A percentile compares a stretch with the other conserved stretches of the same genome.
These are phyloP conservation scores for Hamamelis virginiana DNA, from an alignment of 164 flowering plant species.

Conservation along the genomic window DNA sequence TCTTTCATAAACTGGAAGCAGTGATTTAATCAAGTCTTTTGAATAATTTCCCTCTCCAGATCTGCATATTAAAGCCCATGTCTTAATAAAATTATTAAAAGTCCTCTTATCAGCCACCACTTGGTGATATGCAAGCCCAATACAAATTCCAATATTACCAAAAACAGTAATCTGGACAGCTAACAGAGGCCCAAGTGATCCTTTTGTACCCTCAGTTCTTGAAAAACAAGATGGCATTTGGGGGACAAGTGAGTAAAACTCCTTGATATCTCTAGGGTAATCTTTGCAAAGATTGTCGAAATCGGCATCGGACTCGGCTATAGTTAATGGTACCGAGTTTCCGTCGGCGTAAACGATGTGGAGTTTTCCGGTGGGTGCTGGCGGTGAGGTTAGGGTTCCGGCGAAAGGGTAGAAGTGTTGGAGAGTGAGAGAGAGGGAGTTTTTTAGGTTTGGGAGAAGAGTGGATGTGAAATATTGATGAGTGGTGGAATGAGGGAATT, in stretches of 20 bases:
- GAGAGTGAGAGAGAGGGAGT: constrained; percentile 39
- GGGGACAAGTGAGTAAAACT: constrained; percentile 24
- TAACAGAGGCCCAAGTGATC: no score
- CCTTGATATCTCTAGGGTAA: not conserved
- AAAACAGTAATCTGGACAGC: constrained; percentile 42
- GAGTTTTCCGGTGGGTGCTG: constrained; percentile 16
- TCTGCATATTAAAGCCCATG: constrained; percentile 41
- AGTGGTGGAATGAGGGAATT: constrained; percentile 7
- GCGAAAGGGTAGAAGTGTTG: constrained; percentile 29
- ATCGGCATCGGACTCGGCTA: constrained; percentile 21
- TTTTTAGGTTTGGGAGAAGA: constrained; percentile 29
- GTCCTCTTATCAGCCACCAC: constrained; percentile 34
- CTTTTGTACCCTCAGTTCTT: no score
- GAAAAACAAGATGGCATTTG: not conserved
- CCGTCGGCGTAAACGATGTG: constrained; percentile 15
- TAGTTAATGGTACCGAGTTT: constrained; percentile 18
- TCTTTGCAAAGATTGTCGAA: constrained; percentile 17
- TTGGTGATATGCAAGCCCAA: constrained; percentile 30
- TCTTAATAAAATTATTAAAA: constrained; percentile 25
- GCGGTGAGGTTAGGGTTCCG: constrained; percentile 12
- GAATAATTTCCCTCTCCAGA: constrained; percentile 8
- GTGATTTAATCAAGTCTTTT: not conserved
- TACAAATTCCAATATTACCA: constrained; percentile 31
- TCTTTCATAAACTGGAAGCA: constrained; percentile 24
- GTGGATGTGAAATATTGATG: constrained; percentile 9